These are phyloP conservation scores for Metarhizium rileyi DNA, from an alignment of 2,329 filamentous ascomycete genomes.

Conservation along the genomic window DNA sequence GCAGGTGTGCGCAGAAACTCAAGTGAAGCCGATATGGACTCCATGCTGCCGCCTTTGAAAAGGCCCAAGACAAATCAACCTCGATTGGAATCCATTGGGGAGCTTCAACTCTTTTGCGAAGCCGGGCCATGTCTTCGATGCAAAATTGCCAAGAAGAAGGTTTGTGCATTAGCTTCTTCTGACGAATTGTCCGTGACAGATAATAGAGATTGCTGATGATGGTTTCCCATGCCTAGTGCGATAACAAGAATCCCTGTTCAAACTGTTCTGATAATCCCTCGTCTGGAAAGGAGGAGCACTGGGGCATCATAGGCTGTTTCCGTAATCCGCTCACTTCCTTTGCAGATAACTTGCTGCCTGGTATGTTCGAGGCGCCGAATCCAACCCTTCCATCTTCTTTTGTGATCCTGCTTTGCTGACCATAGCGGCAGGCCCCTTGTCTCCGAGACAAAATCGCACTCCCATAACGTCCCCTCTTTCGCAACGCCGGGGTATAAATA, in stretches of 20 bases:
- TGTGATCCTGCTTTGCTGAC: not conserved
- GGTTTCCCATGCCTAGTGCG: constrained; percentile 31
- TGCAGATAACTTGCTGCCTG: constrained; percentile 39
- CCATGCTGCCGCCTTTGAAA: constrained; percentile 45
- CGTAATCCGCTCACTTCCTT: constrained; percentile 37
- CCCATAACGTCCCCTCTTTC: constrained; percentile 41
- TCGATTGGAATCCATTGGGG: constrained; percentile 46
- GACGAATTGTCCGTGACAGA: not conserved
- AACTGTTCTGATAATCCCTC: constrained; percentile 31
- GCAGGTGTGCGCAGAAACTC: constrained; percentile 24
- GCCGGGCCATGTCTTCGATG: constrained; percentile 42
- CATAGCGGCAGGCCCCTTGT: constrained; percentile 28
- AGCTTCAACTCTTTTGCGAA: constrained; percentile 40
- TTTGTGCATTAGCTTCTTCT: constrained; percentile 19
- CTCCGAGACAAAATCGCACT: constrained; percentile 39
- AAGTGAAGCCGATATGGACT: constrained; percentile 38
- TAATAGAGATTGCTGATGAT: not conserved
- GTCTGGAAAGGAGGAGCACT: constrained; percentile 33
- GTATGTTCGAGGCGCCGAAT: constrained; percentile 22
- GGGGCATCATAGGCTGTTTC: constrained; percentile 41
- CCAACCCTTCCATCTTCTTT: no score
- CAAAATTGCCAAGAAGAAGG: constrained; percentile 34
- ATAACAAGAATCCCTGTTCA: constrained; percentile 39
- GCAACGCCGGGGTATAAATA: constrained; percentile 40
- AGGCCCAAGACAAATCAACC: constrained; percentile 41